Evolutionary conservation across 441 rosid species (phyloP).

Genomic region (Arabidopsis lyrata): DNA sequence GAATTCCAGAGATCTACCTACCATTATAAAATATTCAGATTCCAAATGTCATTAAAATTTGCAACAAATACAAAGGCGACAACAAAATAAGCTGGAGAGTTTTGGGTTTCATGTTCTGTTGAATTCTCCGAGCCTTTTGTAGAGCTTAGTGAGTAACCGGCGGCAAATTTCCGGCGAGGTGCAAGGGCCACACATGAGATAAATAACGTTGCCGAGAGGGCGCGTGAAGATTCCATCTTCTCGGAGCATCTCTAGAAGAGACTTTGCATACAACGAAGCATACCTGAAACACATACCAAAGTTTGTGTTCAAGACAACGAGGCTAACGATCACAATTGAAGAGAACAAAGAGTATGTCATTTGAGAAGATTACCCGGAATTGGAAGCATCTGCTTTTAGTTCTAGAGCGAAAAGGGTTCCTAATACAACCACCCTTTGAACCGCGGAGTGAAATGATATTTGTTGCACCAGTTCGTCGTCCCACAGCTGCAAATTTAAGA

Average conservation of each 20-base stretch:
- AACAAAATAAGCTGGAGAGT: background rate
- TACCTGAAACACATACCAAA: slow-evolving; percentile 52
- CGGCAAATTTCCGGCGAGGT: slow-evolving; percentile 72
- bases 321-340: background rate
- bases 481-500: slow-evolving; percentile 73
- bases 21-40: background rate
- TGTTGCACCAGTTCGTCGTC: slow-evolving; percentile 61
- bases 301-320: background rate
- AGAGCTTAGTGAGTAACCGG: slow-evolving; percentile 64
- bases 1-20: slow-evolving; percentile 22
- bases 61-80: background rate
- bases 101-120: slow-evolving; percentile 9
- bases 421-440: slow-evolving; percentile 77
- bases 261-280: slow-evolving; percentile 65
- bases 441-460: slow-evolving; percentile 76
- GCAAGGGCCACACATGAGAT: slow-evolving; percentile 91
- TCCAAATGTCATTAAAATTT: background rate
- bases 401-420: slow-evolving; percentile 88
- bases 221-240: slow-evolving; percentile 83
- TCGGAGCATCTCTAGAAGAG: slow-evolving; percentile 72
- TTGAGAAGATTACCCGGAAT: slow-evolving; percentile 67
- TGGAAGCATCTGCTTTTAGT: slow-evolving; percentile 67
- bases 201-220: slow-evolving; percentile 90
- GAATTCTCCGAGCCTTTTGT: slow-evolving; percentile 55
- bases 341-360: background rate